Evolutionary conservation across 2,329 filamentous ascomycete genomes (phyloP).

Genomic region (Aureobasidium sp.): DNA sequence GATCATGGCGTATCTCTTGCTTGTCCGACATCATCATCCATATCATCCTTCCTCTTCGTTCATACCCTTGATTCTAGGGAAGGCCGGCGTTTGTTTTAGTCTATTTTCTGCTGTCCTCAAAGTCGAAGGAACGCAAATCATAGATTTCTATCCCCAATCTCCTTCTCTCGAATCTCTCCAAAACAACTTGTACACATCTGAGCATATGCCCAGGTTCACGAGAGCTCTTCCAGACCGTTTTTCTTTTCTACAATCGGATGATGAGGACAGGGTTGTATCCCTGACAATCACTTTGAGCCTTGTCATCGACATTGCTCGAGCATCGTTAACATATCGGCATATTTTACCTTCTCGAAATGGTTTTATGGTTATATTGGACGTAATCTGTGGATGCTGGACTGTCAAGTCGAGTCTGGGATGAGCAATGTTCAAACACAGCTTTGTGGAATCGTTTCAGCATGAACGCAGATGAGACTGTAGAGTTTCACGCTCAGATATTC

Average conservation of each 20-base stretch:
- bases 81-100: background rate
- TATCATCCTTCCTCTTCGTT: background rate
- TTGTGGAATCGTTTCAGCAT: no score
- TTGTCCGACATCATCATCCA: background rate
- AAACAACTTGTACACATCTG: no score
- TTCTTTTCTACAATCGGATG: no score
- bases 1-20: background rate
- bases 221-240: no score
- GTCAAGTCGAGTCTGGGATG: no score
- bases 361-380: background rate
- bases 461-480: no score
- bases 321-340: background rate
- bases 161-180: no score
- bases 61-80: background rate
- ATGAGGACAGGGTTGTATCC: background rate
- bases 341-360: background rate
- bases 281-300: background rate
- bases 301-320: background rate
- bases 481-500: no score
- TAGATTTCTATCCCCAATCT: background rate
- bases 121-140: background rate
- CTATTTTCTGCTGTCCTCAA: background rate
- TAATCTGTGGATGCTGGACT: no score
- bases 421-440: no score
- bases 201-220: no score